Percentiles rank a stretch among this genome's conserved stretches.
Conservation (phyloP, 805 yeast species). For the Metschnikowia reukaufii region DNA sequence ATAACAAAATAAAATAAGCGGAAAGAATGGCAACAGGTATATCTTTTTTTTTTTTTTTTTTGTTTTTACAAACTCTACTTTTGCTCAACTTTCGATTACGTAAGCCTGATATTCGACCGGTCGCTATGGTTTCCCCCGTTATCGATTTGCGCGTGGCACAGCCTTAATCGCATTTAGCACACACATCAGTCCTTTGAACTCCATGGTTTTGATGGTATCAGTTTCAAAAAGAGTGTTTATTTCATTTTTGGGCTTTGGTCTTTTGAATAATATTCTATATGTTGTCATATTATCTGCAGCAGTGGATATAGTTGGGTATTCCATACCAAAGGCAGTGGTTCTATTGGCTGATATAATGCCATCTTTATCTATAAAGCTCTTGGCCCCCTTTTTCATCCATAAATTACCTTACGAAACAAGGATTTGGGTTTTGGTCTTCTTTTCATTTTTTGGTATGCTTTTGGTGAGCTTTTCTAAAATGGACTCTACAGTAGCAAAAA, state of each 20-base stretch:
- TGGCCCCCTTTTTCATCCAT: conserved; percentile 81
- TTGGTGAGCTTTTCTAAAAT: conserved; percentile 48
- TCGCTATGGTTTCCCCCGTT: too few relatives aligned
- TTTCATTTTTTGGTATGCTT: conserved; percentile 76
- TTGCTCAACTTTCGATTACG: background rate
- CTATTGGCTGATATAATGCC: conserved; percentile 86
- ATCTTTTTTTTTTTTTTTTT: background rate
- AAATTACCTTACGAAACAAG: conserved; percentile 57
- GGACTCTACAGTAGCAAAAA: conserved; percentile 35
- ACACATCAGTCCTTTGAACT: background rate
- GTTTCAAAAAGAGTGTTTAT: conserved; percentile 38
- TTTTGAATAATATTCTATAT: conserved; percentile 83
- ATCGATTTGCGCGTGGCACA: background rate
- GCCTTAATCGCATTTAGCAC: background rate
- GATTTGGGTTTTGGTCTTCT: conserved; percentile 50
- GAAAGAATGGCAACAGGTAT: background rate
- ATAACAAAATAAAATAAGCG: background rate
- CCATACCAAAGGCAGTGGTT: conserved; percentile 82
- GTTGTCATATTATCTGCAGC: conserved; percentile 93
- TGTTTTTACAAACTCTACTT: background rate
- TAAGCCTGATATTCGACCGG: too few relatives aligned
- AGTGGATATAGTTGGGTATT: conserved; percentile 81
- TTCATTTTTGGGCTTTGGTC: conserved; percentile 80
- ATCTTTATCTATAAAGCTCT: conserved; percentile 64
- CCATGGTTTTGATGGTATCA: background rate